Base-by-base conservation (phyloP, 148 eudicot genomes). In the Chenopodium album region DNA sequence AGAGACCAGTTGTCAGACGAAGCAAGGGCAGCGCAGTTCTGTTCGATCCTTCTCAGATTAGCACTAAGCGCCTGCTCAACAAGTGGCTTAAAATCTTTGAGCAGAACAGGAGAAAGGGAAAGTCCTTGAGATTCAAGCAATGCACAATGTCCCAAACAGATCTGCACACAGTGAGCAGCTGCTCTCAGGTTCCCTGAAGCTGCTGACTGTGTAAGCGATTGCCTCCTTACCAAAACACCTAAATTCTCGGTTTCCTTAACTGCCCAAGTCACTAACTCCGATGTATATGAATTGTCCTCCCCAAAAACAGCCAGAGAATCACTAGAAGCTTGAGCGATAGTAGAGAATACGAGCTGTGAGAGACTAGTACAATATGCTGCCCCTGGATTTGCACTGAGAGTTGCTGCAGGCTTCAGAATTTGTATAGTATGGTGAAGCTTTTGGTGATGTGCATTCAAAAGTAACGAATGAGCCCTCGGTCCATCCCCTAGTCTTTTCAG, bases 261-360 rank as follows among this genome's bases (percentile, higher is more conserved):
- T 7, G 98, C 91, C 99, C 99, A 97, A 32, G 90, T 89, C 26
- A 97, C 98, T 2, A 94, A 87, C 86, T 94, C 99, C 12, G 99
- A 97, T 1, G 92, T 64, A 56, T 88, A 92, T 9, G 90, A 88
- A 2, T 92, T 87, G 72, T 97, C 98, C 67, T 92, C 97, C 7
- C 90, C 92, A 59, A 94, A 97, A 71, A 92, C 89, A 7, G 91
- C 87, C 77, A 91, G 78, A 1, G 98, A 97, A 81, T 97, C 97
- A 78, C 84, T 90, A 17, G 96, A 80, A 0, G 93, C 96, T 79
- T 94, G 99, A 9, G 98, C 99, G 34, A 97, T 88, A 29, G 94
- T 85, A 1, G 98, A 97, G 84, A 94, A 97, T 3, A 92, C 91
- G 0, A 94, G 86, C 78, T 91, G 92, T 2, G 97, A 88, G 37